Evolutionary conservation across 441 rosid species (phyloP).

Genomic region (Brassica hybrid): DNA sequence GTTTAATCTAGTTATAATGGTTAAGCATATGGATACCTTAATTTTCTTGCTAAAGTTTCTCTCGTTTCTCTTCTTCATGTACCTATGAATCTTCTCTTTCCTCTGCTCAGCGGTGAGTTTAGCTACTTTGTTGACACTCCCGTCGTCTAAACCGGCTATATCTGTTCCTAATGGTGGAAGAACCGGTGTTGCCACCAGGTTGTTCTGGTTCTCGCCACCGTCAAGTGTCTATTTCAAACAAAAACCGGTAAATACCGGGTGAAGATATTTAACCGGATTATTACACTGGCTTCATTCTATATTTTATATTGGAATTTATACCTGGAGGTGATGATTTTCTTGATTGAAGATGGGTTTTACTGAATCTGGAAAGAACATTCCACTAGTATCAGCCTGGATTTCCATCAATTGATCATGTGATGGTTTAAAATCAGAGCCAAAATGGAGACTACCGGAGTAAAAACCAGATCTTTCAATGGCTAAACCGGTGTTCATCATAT

Average conservation of each 20-base stretch:
- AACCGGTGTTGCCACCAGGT: slow-evolving; percentile 50
- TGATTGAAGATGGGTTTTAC: slow-evolving; percentile 54
- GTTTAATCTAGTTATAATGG: slow-evolving; percentile 25
- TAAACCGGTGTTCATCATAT: slow-evolving; percentile 50
- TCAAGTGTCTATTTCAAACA: slow-evolving; percentile 37
- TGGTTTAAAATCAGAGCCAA: slow-evolving; percentile 51
- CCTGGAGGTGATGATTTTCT: slow-evolving; percentile 60
- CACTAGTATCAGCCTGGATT: slow-evolving; percentile 68
- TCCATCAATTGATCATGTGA: slow-evolving; percentile 53
- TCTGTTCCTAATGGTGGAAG: slow-evolving; percentile 62
- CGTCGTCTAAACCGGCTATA: slow-evolving; percentile 77
- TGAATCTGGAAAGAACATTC: slow-evolving; percentile 60
- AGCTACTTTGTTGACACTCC: slow-evolving; percentile 71
- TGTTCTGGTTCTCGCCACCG: slow-evolving; percentile 53
- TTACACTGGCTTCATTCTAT: slow-evolving; percentile 7
- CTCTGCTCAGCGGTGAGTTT: slow-evolving; percentile 85
- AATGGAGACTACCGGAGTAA: slow-evolving; percentile 49
- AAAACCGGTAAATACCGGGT: neutral
- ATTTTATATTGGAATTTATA: neutral
- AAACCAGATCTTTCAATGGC: slow-evolving; percentile 57
- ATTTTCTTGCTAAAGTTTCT: slow-evolving; percentile 98
- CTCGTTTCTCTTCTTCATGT: slow-evolving; percentile 93
- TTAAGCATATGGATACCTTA: slow-evolving; percentile 53
- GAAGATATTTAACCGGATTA: slow-evolving; percentile 1
- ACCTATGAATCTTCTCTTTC: slow-evolving; percentile 92